Evolutionary conservation across 306 rosid species (phyloP), one percentile per base, ranked within the genome.

Genomic region (Inga laurina): DNA sequence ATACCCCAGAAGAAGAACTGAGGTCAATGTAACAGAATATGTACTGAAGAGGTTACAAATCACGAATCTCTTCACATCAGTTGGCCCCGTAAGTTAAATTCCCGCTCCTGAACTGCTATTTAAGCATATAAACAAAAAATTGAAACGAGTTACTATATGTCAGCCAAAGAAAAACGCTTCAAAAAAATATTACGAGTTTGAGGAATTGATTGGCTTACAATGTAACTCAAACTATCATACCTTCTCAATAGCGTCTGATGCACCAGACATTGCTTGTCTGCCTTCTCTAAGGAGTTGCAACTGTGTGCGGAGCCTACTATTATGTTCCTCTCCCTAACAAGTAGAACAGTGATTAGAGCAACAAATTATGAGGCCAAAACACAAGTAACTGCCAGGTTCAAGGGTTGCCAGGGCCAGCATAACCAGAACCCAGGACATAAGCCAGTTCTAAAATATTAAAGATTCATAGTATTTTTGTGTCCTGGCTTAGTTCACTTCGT

Each of bases 171-270:
- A 76, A 35, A 35, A 54, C 16, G 14, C 4, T 44, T 13, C 3
- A 11, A 43, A 12, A 24, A 49, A 37, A 37, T 32, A 64, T 30
- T 22, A 81, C 57, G 48, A 82, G 22, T 72, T 18, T 27, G 54
- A 54, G 65, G 39, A 74, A 21, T 73, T 13, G 51, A 79, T 82
- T 43, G 79, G 34, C 69, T 44, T 13, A 41, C 54, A 79, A 72
- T 22, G 30, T 34, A 73, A 72, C 37, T 30, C 16, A 72, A 76
- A 79, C 80, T 15, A 34, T 30, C 74, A 46, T 72, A 90, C 91
- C 91, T 84, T 88, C 85, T 90, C 72, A 35, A 79, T 79, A 61
- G 77, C 78, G 59, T 92, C 83, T 51, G 85, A 13, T 80, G 81
- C 24, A 87, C 43, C 39, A 0, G 83, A 82, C 43, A 69, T 56